A percentile compares a stretch with the other conserved stretches of the same genome.
Evolutionary conservation across 2,329 filamentous ascomycete genomes (phyloP).

Genomic region (Plectosphaerella cucumerina): DNA sequence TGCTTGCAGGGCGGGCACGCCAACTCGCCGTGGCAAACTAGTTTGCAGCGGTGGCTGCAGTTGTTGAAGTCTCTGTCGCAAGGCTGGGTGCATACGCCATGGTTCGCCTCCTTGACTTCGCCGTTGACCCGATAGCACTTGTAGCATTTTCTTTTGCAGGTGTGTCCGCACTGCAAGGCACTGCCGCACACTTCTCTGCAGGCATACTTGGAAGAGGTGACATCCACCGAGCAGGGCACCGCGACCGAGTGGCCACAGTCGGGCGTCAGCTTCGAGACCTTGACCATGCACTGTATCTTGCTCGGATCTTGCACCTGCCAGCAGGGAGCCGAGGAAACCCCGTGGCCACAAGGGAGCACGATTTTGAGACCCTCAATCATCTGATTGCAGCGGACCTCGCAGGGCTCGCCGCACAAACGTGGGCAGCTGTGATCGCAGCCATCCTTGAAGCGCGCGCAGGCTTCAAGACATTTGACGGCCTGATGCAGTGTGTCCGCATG

Average conservation of each 20-base stretch:
- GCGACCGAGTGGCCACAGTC: constrained; percentile 50
- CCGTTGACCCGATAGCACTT: constrained; percentile 39
- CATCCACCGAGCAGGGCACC: constrained; percentile 45
- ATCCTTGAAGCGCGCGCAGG: constrained; percentile 34
- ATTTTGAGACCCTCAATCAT: constrained; percentile 23
- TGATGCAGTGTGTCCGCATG: constrained; percentile 44
- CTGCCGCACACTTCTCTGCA: constrained; percentile 46
- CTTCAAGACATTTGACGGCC: constrained; percentile 39
- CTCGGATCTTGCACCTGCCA: constrained; percentile 38
- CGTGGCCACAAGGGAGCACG: constrained; percentile 38
- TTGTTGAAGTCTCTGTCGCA: constrained; percentile 33
- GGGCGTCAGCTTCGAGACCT: constrained; percentile 43
- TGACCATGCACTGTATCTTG: constrained; percentile 41
- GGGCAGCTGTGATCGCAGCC: constrained; percentile 42
- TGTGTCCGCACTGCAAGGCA: constrained; percentile 53
- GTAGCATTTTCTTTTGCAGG: constrained; percentile 44
- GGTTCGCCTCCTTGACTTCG: constrained; percentile 24
- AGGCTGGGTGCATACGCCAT: constrained; percentile 40
- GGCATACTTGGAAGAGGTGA: constrained; percentile 30
- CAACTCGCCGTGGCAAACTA: constrained; percentile 45
- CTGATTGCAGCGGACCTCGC: constrained; percentile 30
- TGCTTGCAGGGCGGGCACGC: constrained; percentile 43
- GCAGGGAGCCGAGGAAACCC: constrained; percentile 24
- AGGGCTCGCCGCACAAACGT: constrained; percentile 36
- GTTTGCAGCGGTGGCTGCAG: constrained; percentile 52